These are phyloP conservation scores for Suillus subluteus DNA, from an alignment of 768 basidiomycete species.

Conservation along the genomic window DNA sequence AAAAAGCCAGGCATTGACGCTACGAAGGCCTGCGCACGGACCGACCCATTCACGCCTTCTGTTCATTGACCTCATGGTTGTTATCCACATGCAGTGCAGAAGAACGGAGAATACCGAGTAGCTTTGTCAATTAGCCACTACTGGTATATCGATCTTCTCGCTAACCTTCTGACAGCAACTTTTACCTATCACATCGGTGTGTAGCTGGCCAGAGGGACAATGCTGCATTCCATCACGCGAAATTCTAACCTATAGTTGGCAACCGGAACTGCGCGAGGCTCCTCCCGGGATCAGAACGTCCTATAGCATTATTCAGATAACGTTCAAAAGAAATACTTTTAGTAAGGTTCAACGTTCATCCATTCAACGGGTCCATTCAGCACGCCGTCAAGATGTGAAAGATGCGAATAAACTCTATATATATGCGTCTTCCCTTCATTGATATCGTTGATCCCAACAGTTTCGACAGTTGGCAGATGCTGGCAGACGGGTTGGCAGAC, in stretches of 20 bases:
- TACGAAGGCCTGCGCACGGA: background rate
- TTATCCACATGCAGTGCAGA: background rate
- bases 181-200: constrained; percentile 1
- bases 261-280: background rate
- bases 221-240: background rate
- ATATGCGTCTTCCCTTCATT: constrained; percentile 2
- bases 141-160: background rate
- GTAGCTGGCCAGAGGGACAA: background rate
- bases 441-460: no score
- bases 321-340: background rate
- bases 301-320: background rate
- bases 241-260: constrained; percentile 3
- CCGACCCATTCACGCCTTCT: background rate
- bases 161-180: background rate
- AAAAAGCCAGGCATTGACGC: constrained; percentile 1
- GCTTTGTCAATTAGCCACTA: background rate
- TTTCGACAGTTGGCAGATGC: background rate
- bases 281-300: background rate
- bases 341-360: background rate
- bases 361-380: background rate
- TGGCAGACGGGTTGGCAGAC: background rate
- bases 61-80: no score
- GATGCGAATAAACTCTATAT: background rate
- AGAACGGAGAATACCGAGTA: background rate
- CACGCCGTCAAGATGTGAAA: background rate